Percentiles rank a stretch among this genome's conserved stretches.
Evolutionary conservation across 2,329 filamentous ascomycete species (phyloP).

Genomic region (Coniella vitis): DNA sequence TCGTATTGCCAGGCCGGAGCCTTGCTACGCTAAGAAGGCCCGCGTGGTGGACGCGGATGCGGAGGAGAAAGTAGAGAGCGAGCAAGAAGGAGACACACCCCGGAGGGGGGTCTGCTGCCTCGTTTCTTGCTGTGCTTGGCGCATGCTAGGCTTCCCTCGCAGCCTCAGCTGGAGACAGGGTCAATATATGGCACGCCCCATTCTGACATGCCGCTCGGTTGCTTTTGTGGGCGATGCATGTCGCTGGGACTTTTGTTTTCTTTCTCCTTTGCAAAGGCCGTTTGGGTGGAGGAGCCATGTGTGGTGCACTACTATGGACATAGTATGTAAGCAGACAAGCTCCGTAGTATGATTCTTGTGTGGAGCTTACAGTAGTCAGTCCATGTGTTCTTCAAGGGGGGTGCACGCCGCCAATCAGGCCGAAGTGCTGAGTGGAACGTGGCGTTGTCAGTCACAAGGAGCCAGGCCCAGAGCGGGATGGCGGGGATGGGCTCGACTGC

Average conservation of each 20-base stretch:
- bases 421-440: neutral
- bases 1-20: too few relatives aligned
- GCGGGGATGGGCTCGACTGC: neutral
- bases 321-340: neutral
- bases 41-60: neutral
- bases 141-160: neutral
- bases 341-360: neutral
- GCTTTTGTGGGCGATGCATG: neutral
- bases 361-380: neutral
- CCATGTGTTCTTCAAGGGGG: neutral
- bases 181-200: conserved; percentile 5
- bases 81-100: neutral
- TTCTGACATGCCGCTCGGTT: neutral
- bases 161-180: neutral
- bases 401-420: neutral
- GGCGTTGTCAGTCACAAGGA: neutral
- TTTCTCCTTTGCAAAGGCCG: neutral
- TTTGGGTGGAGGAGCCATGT: neutral
- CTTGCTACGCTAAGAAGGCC: too few relatives aligned
- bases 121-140: neutral
- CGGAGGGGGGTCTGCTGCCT: too few relatives aligned
- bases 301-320: too few relatives aligned
- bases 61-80: neutral
- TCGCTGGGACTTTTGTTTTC: neutral
- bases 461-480: neutral